Conservation (phyloP, 139 green algal species). For the Medakamo hakoo region DNA sequence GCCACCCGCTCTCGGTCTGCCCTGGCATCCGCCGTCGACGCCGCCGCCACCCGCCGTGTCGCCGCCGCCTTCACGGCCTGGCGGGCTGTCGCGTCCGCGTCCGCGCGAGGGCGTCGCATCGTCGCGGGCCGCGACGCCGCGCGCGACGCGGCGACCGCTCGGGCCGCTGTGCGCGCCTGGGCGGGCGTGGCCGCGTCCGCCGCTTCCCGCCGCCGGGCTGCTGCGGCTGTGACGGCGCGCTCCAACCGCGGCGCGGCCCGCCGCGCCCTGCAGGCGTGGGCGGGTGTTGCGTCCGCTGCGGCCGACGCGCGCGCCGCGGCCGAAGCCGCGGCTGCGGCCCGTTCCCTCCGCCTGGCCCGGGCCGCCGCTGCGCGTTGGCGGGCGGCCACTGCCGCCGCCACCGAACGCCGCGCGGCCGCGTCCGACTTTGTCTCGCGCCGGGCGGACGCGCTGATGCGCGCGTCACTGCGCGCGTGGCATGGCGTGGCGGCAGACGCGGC, state of each 20-base stretch:
- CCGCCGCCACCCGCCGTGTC: constrained; percentile 1
- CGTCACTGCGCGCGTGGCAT: constrained; percentile 12
- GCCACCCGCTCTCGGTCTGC: not conserved
- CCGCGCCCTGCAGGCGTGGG: not conserved
- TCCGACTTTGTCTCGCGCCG: constrained; percentile 8
- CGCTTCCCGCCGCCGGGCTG: not conserved
- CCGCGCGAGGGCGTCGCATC: not conserved
- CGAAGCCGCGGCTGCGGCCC: not conserved
- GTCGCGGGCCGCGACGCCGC: not conserved
- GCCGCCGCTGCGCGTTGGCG: not conserved
- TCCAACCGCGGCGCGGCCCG: too few species aligned
- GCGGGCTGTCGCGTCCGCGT: not conserved
- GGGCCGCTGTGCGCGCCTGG: constrained; percentile 2
- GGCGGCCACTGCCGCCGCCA: not conserved
- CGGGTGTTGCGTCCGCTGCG: not conserved
- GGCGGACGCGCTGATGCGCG: constrained; percentile 1
- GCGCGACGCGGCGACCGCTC: not conserved
- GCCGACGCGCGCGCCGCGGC: not conserved
- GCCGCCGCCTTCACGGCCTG: constrained; percentile 2
- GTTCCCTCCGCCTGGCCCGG: too few species aligned
- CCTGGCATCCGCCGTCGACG: constrained; percentile 3
- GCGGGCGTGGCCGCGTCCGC: not conserved
- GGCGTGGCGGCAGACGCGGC: constrained; percentile 4
- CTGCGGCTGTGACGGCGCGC: not conserved
- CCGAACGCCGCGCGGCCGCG: constrained; percentile 4